A percentile compares a stretch with the other conserved stretches of the same genome.
These are phyloP conservation scores for Hemisphaericaspora lyxosophila DNA, from an alignment of 1,139 yeast genomes.

Conservation along the genomic window DNA sequence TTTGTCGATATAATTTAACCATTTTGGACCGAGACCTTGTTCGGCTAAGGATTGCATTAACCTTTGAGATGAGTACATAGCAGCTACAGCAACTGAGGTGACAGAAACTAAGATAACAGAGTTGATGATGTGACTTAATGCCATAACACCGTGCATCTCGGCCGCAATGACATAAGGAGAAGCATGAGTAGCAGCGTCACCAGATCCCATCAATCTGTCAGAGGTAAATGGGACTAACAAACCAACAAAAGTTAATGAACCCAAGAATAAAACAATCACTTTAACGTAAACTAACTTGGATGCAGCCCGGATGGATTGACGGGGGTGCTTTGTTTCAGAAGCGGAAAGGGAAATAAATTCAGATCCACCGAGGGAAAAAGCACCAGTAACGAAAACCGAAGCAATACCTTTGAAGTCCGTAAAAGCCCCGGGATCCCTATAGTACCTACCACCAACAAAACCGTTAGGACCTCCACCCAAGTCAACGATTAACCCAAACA, in stretches of 20 bases:
- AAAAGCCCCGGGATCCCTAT: slow-evolving; percentile 29
- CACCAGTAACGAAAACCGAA: slow-evolving; percentile 27
- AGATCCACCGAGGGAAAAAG: slow-evolving; percentile 26
- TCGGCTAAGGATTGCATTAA: slow-evolving; percentile 37
- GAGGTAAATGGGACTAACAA: slow-evolving; percentile 31
- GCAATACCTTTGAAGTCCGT: slow-evolving; percentile 28
- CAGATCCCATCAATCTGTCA: slow-evolving; percentile 19
- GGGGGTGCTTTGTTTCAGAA: slow-evolving; percentile 33
- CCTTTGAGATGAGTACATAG: slow-evolving; percentile 36
- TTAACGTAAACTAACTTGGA: slow-evolving; percentile 38
- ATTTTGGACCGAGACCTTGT: slow-evolving; percentile 31
- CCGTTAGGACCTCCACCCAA: slow-evolving; percentile 35
- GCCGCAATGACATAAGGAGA: slow-evolving; percentile 45
- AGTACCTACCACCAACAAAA: slow-evolving; percentile 34
- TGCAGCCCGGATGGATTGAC: slow-evolving; percentile 32
- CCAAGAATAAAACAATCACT: slow-evolving; percentile 32
- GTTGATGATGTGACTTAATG: slow-evolving; percentile 32
- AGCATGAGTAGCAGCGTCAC: slow-evolving; percentile 27
- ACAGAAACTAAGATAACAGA: slow-evolving; percentile 34
- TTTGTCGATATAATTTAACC: slow-evolving; percentile 32
- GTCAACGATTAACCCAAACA: slow-evolving; percentile 30
- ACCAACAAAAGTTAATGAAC: slow-evolving; percentile 30
- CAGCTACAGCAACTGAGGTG: slow-evolving; percentile 35
- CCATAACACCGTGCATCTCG: slow-evolving; percentile 29
- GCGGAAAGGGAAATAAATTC: slow-evolving; percentile 38